Evolutionary conservation across 257 asterid genomes (phyloP).

Genomic region (Eucommia ulmoides): DNA sequence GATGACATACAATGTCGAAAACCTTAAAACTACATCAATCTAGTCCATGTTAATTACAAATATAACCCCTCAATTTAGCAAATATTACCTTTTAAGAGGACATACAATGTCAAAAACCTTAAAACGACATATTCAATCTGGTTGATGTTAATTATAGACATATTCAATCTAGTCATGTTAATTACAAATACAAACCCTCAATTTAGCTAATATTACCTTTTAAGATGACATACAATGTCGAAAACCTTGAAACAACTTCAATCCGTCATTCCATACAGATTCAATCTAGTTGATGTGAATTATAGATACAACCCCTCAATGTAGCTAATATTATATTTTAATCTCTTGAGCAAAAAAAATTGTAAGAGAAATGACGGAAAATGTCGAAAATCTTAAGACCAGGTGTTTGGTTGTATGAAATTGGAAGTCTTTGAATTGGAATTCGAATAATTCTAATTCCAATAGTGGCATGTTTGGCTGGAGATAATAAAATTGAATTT

Average conservation of each 20-base stretch:
- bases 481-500: too few relatives aligned
- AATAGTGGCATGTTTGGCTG: too few relatives aligned
- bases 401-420: too few relatives aligned
- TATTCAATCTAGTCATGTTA: background rate
- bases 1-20: background rate
- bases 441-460: too few relatives aligned
- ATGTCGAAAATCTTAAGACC: background rate
- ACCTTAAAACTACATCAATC: too few relatives aligned
- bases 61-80: background rate
- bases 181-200: background rate
- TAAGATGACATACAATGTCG: background rate
- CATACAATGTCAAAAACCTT: background rate
- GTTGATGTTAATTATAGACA: background rate
- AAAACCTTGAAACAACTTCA: too few relatives aligned
- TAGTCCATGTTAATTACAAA: background rate
- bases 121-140: background rate
- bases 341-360: too few relatives aligned
- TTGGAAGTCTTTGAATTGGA: too few relatives aligned
- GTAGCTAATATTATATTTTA: background rate
- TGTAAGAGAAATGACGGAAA: background rate
- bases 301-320: background rate
- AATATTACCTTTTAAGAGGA: background rate
- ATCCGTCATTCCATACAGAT: too few relatives aligned
- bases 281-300: background rate
- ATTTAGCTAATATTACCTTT: background rate